Base-by-base conservation (phyloP, 2,329 filamentous ascomycete genomes). In the Curvularia lunata region DNA sequence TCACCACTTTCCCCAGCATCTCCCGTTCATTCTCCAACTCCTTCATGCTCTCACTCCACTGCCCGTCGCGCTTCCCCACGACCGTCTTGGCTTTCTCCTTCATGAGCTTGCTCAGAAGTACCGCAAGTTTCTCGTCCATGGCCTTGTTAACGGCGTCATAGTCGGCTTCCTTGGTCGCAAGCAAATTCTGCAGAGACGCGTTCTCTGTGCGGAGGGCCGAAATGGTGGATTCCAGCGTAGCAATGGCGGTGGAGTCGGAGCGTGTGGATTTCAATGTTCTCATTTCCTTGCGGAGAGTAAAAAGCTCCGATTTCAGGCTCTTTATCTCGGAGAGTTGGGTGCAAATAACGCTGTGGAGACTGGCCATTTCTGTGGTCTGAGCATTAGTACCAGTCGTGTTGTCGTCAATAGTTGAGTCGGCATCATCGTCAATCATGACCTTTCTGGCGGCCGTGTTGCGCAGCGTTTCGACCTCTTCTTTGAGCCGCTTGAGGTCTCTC, bases 91-190 rank as follows among this genome's bases (percentile, higher is more conserved):
- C 64, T 18, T 70, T 67, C 32, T 76, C 71, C 34, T 75, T 76
- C 48, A 75, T 59, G 16, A 73, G 30, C 46, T 68, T 70, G 27
- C 64, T 70, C 0, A 76, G 43, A 50, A 74, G 51, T 1, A 49
- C 46, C 1, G 73, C 68, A 2, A 76, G 61, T 25, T 70, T 68
- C 61, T 75, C 71, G 41, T 76, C 73, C 68, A 76, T 70, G 19
- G 67, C 67, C 19, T 66, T 63, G 47, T 76, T 76, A 25, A 73
- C 49, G 19, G 72, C 69, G 28, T 68, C 63, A 37, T 70, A 67
- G 28, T 75, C 72, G 8, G 56, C 56, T 19, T 66, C 61, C 25
- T 69, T 67, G 2, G 62, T 56, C 23, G 62, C 60, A 2, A 69
- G 57, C 16, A 66, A 64, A 3, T 58, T 41, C 42, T 65, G 62